Base-by-base conservation (phyloP, 768 basidiomycete genomes). In the Lentinula sp. region DNA sequence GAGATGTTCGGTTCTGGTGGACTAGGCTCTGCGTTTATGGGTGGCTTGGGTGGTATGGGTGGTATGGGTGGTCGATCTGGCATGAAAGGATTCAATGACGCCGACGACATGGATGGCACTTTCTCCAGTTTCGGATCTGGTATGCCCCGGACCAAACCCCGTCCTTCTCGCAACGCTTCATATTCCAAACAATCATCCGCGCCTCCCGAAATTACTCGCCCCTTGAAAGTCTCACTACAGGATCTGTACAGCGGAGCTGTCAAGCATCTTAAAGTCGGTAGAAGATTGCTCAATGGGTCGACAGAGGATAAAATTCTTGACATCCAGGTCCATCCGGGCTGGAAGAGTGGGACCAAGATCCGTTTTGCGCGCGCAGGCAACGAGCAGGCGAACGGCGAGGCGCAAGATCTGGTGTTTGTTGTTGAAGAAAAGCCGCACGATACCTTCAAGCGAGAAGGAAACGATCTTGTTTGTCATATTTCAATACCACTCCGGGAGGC, bases 281-380 rank as follows among this genome's bases (percentile, higher is more conserved):
- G 95, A 57, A 82, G 83, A 65, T 74, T 88, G 49, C 72, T 87
- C n/a, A 78, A 82, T 57, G 93, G 95, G 1, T 74, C 78, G 16
- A 86, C 85, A 16, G 93, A 97, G 72, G 92, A 95, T 64, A 93
- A 91, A 71, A 84, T 92, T 5, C 84, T 93, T 57, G 92, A 93
- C 67, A 87, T 93, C 67, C 77, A 81, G 37, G 80, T 93, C 23
- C 81, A 82, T 64, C 93, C 95, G 0, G 96, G 96, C 0, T 98
- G 95, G 95, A 98, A 98, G 80, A 84, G 85, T 63, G 96, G 96
- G 0, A 98, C 96, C 16, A 97, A 96, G 75, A 83, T 98, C 62
- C 86, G 92, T 45, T 98, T 95, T 74, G 84, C 91, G 0, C 83
- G 84, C 21, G 88, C 92, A 9, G 93, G 93, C 2, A 95, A 98